Conservation (phyloP, 352 stramenopile genomes). For the Peronospora belbahrii region DNA sequence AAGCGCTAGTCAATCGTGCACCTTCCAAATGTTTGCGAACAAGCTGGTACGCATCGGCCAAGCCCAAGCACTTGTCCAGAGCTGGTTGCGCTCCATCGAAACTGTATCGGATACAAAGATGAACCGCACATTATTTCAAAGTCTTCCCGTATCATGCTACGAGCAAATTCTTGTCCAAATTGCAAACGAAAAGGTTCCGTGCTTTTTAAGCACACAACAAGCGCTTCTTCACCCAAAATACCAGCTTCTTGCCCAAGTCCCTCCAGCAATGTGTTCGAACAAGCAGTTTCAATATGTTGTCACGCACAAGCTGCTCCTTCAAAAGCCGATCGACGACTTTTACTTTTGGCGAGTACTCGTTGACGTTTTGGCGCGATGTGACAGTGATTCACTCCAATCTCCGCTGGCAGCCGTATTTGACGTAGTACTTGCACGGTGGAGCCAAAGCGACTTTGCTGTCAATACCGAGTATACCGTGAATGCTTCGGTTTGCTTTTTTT, state of each 20-base stretch:
- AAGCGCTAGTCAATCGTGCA: constrained; percentile 2
- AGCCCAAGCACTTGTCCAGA: constrained; percentile 31
- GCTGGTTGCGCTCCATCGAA: constrained; percentile 35
- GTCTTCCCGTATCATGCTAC: constrained; percentile 39
- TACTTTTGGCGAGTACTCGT: constrained; percentile 44
- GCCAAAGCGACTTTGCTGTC: constrained; percentile 40
- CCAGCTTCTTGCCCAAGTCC: constrained; percentile 37
- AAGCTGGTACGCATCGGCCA: constrained; percentile 59
- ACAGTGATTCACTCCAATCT: constrained; percentile 5
- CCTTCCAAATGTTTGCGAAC: constrained; percentile 53
- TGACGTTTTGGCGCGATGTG: constrained; percentile 25
- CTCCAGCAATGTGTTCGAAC: constrained; percentile 24
- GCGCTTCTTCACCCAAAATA: constrained; percentile 37
- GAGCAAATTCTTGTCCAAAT: constrained; percentile 47
- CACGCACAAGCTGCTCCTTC: constrained; percentile 52
- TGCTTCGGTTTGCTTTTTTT: constrained; percentile 53
- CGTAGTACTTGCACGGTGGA: constrained; percentile 49
- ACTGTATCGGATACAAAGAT: not conserved
- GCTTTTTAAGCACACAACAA: constrained; percentile 4
- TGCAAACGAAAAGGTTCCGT: constrained; percentile 11
- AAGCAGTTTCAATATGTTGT: constrained; percentile 63
- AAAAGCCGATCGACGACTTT: constrained; percentile 36
- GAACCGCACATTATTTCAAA: constrained; percentile 33
- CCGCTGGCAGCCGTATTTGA: constrained; percentile 48
- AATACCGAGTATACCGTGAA: constrained; percentile 50